Percentiles rank a stretch among this genome's conserved stretches.
These are phyloP conservation scores for Cryptococcus sp. DNA, from an alignment of 1,284 basidiomycete genomes.

Conservation along the genomic window DNA sequence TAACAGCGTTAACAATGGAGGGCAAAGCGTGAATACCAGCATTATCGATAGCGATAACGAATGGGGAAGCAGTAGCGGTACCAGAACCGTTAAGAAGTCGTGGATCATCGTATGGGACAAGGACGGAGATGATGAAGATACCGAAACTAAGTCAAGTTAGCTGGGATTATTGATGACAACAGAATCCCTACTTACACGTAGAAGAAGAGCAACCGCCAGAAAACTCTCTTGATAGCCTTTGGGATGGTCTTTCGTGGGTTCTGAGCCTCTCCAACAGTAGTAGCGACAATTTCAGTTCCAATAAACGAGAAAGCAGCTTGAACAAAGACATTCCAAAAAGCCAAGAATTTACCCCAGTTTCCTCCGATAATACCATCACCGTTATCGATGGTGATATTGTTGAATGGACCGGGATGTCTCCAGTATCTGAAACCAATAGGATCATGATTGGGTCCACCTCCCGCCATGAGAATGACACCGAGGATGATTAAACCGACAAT, in stretches of 20 bases:
- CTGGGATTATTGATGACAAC: neutral
- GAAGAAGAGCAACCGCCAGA: slow-evolving; percentile 73
- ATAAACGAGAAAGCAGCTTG: slow-evolving; percentile 80
- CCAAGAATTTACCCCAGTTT: slow-evolving; percentile 60
- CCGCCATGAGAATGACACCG: slow-evolving; percentile 67
- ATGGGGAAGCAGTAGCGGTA: slow-evolving; percentile 54
- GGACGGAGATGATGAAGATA: slow-evolving; percentile 59
- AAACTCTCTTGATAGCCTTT: slow-evolving; percentile 72
- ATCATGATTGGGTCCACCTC: slow-evolving; percentile 58
- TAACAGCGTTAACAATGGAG: slow-evolving; percentile 49
- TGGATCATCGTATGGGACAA: slow-evolving; percentile 67
- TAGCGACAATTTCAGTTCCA: slow-evolving; percentile 75
- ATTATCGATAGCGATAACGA: slow-evolving; percentile 73
- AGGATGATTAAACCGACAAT: slow-evolving; percentile 50
- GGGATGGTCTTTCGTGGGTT: slow-evolving; percentile 73
- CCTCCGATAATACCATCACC: slow-evolving; percentile 16
- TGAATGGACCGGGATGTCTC: slow-evolving; percentile 58
- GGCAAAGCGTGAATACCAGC: slow-evolving; percentile 68
- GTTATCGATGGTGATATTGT: slow-evolving; percentile 11
- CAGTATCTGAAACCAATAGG: slow-evolving; percentile 58
- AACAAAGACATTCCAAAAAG: slow-evolving; percentile 61
- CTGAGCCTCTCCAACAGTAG: slow-evolving; percentile 54
- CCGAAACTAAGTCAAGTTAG: slow-evolving; percentile 9
- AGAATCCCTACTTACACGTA: slow-evolving; percentile 46
- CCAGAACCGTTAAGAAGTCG: slow-evolving; percentile 55